phyloP scores from a whole-genome alignment of 2,329 filamentous ascomycete genomes.

The Cladophialophora psammophila region DNA sequence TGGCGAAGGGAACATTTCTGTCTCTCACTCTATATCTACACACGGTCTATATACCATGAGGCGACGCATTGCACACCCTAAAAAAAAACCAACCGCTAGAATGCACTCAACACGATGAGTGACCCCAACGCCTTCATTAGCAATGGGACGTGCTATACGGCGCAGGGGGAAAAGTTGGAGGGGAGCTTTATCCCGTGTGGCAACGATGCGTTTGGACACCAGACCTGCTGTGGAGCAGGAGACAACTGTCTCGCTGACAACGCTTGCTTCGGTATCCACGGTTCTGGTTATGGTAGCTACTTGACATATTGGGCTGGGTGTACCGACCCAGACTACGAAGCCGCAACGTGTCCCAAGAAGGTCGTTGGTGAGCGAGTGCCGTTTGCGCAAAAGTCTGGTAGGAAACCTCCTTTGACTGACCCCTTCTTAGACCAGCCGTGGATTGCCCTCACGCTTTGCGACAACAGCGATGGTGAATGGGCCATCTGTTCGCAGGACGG shows the following conservation, averaged over 20 bases:
- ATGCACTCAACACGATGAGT: slow-evolving; percentile 23
- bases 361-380: slow-evolving; percentile 25
- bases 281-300: slow-evolving; percentile 28
- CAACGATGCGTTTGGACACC: slow-evolving; percentile 44
- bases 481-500: slow-evolving; percentile 44
- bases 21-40: neutral
- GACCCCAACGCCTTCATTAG: slow-evolving; percentile 42
- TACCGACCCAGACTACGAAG: slow-evolving; percentile 45
- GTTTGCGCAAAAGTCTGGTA: neutral
- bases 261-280: slow-evolving; percentile 41
- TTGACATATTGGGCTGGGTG: slow-evolving; percentile 51
- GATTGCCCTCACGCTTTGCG: slow-evolving; percentile 49
- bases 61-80: neutral
- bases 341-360: slow-evolving; percentile 48
- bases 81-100: neutral
- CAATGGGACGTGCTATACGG: slow-evolving; percentile 48
- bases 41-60: slow-evolving; percentile 10
- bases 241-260: slow-evolving; percentile 47
- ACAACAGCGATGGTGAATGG: slow-evolving; percentile 46
- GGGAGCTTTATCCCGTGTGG: slow-evolving; percentile 46
- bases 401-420: neutral
- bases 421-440: slow-evolving; percentile 41
- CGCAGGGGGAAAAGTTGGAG: slow-evolving; percentile 27
- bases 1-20: slow-evolving; percentile 6
- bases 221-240: slow-evolving; percentile 45